Evolutionary conservation across 176 grass and related monocot species (phyloP), one percentile per base, ranked within the genome.

Genomic region (Bonia amplexicaulis): DNA sequence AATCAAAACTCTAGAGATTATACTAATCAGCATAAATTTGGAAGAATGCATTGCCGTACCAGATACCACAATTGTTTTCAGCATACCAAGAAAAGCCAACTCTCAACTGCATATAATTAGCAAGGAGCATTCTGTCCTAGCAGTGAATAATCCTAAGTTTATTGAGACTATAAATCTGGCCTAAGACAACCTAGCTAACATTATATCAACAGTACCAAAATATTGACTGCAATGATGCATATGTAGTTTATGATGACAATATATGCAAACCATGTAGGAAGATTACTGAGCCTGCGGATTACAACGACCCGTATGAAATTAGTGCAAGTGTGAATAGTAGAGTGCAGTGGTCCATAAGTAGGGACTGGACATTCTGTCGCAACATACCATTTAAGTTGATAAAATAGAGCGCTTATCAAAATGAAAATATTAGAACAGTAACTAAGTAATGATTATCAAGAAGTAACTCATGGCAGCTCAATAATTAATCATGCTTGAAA

Each of bases 111-210:
- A 44, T 74, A 67, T 27, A 46, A 26, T 42, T 68, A 78, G 60
- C 37, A 49, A 74, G 59, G 74, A 78, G 39, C 12, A 66, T 66
- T 79, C 19, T 15, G 2, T 75, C 19, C 66, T 31, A 26, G 23
- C 45, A 46, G 70, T 74, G 59, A 47, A 46, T 69, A 44, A 44
- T 39, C 69, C 68, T 14, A 67, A 66, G 35, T 80, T 74, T 87
- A 65, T 45, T 79, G 6, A 75, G 13, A 84, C 9, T 25, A 54
- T 70, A 26, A 11, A 66, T 84, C 41, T 75, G 20, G 53, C 33
- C 51, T 69, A 8, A 84, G 60, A 16, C 74, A 87, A 37, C 41
- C 64, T 17, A 46, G 29, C 52, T 87, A 89, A 66, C 22, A 65
- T 71, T 26, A 51, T 12, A 83, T 73, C 22, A 52, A 51, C 62